Base-by-base conservation (phyloP, 208 protist genomes). In the Sergeia podlipaevii region DNA sequence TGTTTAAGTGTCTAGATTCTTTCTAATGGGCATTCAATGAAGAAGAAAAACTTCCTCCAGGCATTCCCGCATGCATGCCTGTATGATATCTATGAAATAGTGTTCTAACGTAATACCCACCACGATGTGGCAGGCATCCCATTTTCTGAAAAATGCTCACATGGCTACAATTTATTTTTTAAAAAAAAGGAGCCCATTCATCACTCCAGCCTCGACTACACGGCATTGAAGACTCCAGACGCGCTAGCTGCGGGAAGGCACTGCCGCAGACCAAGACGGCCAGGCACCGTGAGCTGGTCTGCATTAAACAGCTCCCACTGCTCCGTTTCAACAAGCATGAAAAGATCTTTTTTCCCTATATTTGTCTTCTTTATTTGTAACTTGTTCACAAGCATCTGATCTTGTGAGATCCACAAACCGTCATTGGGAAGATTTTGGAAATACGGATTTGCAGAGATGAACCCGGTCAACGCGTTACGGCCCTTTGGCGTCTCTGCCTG, bases 291-390 rank as follows among this genome's bases (percentile, higher is more conserved):
- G 5, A 95, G 74, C 53, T 95, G 89, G 34, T 95, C 85, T 0
- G 85, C 85, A 50, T 95, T 95, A 59, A 85, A 87, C 39, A 95
- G 58, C 56, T 85, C 82, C 77, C 81, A 95, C 54, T 91, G 78
- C 0, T 93, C 80, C 36, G 86, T 61, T 36, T 95, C 89, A 1
- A 83, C 77, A 23, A 93, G 33, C 2, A 70, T 64, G 53, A 87
- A 89, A 10, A 67, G 48, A 6, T 60, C 49, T 37, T 65, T 28
- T 46, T 45, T 55, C 45, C 38, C 28, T 18, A n/a, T 47, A 32
- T 32, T 15, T 48, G 33, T 60, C 36, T 67, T 60, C 26, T 63
- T 75, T 18, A 89, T 58, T 41, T 74, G 55, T 23, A 81, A 55
- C 39, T 61, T 55, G 23, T 84, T 43, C 33, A 85, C 77, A 34